phyloP scores from a whole-genome alignment of 805 yeast genomes.

The Metschnikowia aberdeeniae region DNA sequence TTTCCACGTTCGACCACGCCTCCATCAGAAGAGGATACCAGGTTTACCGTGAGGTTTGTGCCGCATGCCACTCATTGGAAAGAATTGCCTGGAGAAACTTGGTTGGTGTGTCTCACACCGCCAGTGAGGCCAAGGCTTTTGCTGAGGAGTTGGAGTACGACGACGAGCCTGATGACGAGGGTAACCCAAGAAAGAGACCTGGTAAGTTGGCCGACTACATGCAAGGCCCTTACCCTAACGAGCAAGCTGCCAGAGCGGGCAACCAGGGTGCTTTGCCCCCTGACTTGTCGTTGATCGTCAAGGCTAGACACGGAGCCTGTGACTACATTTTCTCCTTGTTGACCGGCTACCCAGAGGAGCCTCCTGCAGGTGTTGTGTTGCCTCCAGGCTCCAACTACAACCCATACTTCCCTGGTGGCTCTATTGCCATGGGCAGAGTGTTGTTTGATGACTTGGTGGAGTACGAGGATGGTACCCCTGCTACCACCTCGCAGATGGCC shows the following conservation, averaged over 20 bases:
- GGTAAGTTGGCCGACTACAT: constrained; percentile 96
- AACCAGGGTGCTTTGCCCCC: constrained; percentile 99
- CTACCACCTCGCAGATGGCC: constrained; percentile 98
- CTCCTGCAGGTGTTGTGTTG: constrained; percentile 93
- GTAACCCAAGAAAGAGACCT: constrained; percentile 95
- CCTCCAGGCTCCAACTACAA: constrained; percentile 96
- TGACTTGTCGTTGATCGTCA: constrained; percentile 92
- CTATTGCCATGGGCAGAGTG: constrained; percentile 99
- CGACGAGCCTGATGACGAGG: constrained; percentile 94
- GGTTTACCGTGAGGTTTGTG: constrained; percentile 98
- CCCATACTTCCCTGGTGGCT: constrained; percentile 99
- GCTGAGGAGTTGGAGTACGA: constrained; percentile 97
- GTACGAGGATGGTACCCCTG: constrained; percentile 98
- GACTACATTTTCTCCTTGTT: constrained; percentile 92
- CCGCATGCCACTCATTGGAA: constrained; percentile 96
- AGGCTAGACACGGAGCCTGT: constrained; percentile 98
- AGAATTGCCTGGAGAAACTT: constrained; percentile 98
- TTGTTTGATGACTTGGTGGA: constrained; percentile 96
- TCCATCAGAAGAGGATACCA: constrained; percentile 98
- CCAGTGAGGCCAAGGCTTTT: constrained; percentile 85
- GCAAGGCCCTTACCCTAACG: constrained; percentile 95
- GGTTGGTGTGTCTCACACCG: constrained; percentile 94
- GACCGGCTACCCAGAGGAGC: constrained; percentile 98
- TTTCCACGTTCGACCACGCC: constrained; percentile 88
- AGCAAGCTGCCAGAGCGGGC: constrained; percentile 99